These are phyloP conservation scores for Rhypophila decipiens DNA, from an alignment of 495 filamentous ascomycete species.

Conservation along the genomic window DNA sequence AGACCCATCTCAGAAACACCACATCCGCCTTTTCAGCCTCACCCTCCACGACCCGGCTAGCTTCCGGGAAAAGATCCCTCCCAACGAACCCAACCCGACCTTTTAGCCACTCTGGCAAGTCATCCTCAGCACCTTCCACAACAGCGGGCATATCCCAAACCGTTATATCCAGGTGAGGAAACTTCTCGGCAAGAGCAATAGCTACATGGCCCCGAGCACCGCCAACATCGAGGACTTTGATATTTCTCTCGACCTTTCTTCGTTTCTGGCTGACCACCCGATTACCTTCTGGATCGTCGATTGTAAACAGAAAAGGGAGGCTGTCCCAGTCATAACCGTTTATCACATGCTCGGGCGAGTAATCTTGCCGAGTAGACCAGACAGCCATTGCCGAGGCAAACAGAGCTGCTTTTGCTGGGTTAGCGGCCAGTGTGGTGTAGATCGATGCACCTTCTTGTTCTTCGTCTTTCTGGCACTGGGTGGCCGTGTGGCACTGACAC, in stretches of 20 bases:
- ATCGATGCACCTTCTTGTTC: too few relatives aligned
- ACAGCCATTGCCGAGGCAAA: slow-evolving; percentile 16
- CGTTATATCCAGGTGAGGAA: slow-evolving; percentile 7
- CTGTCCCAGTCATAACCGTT: slow-evolving; percentile 15
- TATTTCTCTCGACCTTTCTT: background rate
- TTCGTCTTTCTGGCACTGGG: too few relatives aligned
- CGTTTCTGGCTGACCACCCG: background rate
- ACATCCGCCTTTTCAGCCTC: background rate
- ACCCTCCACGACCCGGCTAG: slow-evolving; percentile 14
- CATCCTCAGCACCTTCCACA: slow-evolving; percentile 14
- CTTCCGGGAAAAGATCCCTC: slow-evolving; percentile 44
- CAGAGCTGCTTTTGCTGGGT: slow-evolving; percentile 10
- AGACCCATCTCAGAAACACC: background rate
- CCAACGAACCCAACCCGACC: slow-evolving; percentile 26
- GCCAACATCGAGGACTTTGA: slow-evolving; percentile 29
- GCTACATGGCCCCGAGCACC: slow-evolving; percentile 12
- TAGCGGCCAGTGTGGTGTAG: slow-evolving; percentile 7
- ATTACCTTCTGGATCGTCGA: background rate
- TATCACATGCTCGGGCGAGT: slow-evolving; percentile 6
- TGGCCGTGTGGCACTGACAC: too few relatives aligned
- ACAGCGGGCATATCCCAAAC: slow-evolving; percentile 27
- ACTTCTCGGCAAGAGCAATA: slow-evolving; percentile 8
- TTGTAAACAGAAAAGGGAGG: too few relatives aligned
- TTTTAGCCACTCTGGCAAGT: slow-evolving; percentile 2
- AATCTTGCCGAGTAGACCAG: slow-evolving; percentile 5